Evolutionary conservation across 768 basidiomycete genomes (phyloP).

Genomic region (Cantharellus cinnabarinus): DNA sequence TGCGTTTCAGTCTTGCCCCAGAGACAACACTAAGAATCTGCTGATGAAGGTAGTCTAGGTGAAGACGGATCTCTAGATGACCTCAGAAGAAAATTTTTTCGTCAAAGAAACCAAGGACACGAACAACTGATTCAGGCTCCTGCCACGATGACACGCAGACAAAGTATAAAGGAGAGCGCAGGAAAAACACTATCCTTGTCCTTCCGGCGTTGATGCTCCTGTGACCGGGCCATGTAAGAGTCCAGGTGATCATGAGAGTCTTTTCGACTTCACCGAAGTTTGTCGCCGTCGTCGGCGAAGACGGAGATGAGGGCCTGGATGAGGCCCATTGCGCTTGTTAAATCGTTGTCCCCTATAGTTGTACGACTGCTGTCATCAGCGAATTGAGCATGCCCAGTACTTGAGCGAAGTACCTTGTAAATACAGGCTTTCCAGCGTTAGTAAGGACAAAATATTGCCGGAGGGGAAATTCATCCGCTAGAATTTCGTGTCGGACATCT

Average conservation of each 20-base stretch:
- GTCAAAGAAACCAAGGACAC: slow-evolving; percentile 14
- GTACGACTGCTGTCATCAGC: slow-evolving; percentile 4
- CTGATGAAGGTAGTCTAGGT: slow-evolving; percentile 87
- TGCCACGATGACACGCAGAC: slow-evolving; percentile 83
- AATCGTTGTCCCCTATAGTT: slow-evolving; percentile 23
- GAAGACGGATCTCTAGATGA: slow-evolving; percentile 58
- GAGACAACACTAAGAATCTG: slow-evolving; percentile 86
- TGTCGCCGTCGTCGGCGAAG: slow-evolving; percentile 83
- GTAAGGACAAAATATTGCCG: slow-evolving; percentile 86
- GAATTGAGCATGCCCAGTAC: not conserved
- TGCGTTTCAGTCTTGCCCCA: slow-evolving; percentile 56
- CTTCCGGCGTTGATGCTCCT: slow-evolving; percentile 66
- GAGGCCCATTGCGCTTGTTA: slow-evolving; percentile 69
- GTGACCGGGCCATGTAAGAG: slow-evolving; percentile 7
- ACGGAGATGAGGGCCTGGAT: slow-evolving; percentile 94
- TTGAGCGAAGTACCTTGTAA: slow-evolving; percentile 38
- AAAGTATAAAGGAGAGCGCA: slow-evolving; percentile 78
- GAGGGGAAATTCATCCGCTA: not conserved
- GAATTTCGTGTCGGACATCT: not conserved
- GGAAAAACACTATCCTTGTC: slow-evolving; percentile 68
- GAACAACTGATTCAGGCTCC: slow-evolving; percentile 88
- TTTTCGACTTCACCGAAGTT: slow-evolving; percentile 15
- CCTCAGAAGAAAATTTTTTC: slow-evolving; percentile 9
- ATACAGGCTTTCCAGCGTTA: slow-evolving; percentile 96
- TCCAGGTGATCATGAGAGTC: slow-evolving; percentile 12